phyloP scores from a whole-genome alignment of 306 rosid species.

The Corylus heterophylla region DNA sequence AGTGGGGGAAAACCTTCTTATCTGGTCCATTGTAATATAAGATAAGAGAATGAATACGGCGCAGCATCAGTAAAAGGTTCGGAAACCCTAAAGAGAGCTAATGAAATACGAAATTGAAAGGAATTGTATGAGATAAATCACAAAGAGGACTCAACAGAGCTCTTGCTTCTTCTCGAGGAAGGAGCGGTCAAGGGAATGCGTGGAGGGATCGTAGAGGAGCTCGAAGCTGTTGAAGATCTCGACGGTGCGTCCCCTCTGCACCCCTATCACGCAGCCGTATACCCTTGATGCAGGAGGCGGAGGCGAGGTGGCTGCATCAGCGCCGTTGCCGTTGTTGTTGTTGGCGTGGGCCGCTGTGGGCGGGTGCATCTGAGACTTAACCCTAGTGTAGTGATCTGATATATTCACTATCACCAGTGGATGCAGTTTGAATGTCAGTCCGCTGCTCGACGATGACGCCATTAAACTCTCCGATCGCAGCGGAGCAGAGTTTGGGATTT shows the following conservation, averaged over 20 bases:
- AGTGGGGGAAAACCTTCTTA: slow-evolving; percentile 95
- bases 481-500: not conserved
- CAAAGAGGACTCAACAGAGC: slow-evolving; percentile 59
- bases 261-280: slow-evolving; percentile 92
- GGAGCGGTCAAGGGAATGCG: slow-evolving; percentile 81
- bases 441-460: slow-evolving; percentile 95
- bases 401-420: slow-evolving; percentile 94
- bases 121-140: not conserved
- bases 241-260: slow-evolving; percentile 96
- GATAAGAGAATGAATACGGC: not conserved
- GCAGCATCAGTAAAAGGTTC: not conserved
- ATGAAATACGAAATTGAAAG: not conserved
- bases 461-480: slow-evolving; percentile 26
- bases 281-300: slow-evolving; percentile 51
- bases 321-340: slow-evolving; percentile 34
- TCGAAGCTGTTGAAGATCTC: slow-evolving; percentile 99
- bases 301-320: slow-evolving; percentile 29
- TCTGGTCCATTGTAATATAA: slow-evolving; percentile 39
- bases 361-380: slow-evolving; percentile 80
- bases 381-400: slow-evolving; percentile 88
- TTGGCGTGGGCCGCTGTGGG: slow-evolving; percentile 25
- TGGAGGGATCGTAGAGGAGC: slow-evolving; percentile 74
- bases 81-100: not conserved
- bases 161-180: slow-evolving; percentile 99
- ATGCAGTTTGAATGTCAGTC: slow-evolving; percentile 92